These are phyloP conservation scores for Albophoma yamanashiensis DNA, from an alignment of 2,329 filamentous ascomycete species.

Conservation along the genomic window DNA sequence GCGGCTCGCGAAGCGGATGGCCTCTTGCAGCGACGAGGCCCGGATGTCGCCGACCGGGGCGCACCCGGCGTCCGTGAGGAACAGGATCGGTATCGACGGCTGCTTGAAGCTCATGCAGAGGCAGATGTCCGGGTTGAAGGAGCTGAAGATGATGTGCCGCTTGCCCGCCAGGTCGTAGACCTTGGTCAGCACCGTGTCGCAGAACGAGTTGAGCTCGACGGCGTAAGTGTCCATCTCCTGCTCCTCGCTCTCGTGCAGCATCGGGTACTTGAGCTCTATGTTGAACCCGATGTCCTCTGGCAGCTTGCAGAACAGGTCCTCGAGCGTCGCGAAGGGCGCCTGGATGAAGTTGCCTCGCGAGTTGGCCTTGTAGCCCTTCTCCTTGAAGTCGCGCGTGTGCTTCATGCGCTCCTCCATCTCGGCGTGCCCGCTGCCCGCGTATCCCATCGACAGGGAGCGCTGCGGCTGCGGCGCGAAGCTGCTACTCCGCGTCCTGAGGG, in stretches of 20 bases:
- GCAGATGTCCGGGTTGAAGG: constrained; percentile 96
- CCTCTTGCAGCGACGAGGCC: constrained; percentile 86
- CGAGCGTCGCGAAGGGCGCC: constrained; percentile 86
- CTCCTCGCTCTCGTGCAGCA: constrained; percentile 90
- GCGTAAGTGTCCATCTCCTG: constrained; percentile 96
- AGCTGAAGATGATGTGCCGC: constrained; percentile 93
- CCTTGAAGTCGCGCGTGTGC: constrained; percentile 90
- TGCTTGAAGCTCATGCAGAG: constrained; percentile 93
- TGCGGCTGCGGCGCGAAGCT: constrained; percentile 33
- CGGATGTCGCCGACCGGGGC: constrained; percentile 75
- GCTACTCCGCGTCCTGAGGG: constrained; percentile 18
- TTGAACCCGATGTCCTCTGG: constrained; percentile 86
- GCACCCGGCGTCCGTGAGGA: constrained; percentile 84
- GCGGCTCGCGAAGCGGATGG: constrained; percentile 82
- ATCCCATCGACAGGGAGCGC: constrained; percentile 46
- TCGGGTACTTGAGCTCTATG: constrained; percentile 98
- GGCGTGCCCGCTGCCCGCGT: constrained; percentile 26
- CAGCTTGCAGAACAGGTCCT: constrained; percentile 82
- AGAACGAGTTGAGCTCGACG: constrained; percentile 91
- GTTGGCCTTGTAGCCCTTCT: constrained; percentile 92
- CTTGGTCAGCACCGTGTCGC: constrained; percentile 81
- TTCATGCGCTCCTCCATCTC: constrained; percentile 78
- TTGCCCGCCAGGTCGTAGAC: constrained; percentile 77
- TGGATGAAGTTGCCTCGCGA: constrained; percentile 91
- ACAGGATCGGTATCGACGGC: constrained; percentile 89